These are phyloP conservation scores for Mychonastes homosphaera DNA, from an alignment of 139 green algal species.

Conservation along the genomic window DNA sequence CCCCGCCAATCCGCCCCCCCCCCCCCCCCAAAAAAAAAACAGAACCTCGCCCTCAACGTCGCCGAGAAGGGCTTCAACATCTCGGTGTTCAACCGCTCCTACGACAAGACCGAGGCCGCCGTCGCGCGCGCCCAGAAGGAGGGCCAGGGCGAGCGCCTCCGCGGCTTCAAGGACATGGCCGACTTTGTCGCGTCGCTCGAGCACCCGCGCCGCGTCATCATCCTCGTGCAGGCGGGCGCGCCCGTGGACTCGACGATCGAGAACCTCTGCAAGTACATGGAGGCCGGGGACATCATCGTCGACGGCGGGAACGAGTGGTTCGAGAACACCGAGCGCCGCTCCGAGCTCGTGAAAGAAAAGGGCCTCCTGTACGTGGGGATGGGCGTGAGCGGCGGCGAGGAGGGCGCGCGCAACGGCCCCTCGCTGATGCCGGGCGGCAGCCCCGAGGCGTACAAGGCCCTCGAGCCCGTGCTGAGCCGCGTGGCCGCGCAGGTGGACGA, in stretches of 20 bases:
- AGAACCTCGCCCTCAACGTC: slow-evolving; percentile 98
- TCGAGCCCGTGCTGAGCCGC: slow-evolving; percentile 68
- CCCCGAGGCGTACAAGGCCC: slow-evolving; percentile 62
- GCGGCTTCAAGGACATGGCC: slow-evolving; percentile 80
- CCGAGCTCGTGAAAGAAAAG: slow-evolving; percentile 59
- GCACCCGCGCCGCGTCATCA: slow-evolving; percentile 89
- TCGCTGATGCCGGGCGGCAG: slow-evolving; percentile 97
- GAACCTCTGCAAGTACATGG: slow-evolving; percentile 72
- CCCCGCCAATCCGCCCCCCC: no score
- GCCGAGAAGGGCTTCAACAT: slow-evolving; percentile 97
- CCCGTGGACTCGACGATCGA: slow-evolving; percentile 93
- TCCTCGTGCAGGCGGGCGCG: slow-evolving; percentile 93
- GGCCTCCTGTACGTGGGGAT: slow-evolving; percentile 95
- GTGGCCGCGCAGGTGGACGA: slow-evolving; percentile 69
- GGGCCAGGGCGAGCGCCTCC: slow-evolving; percentile 72
- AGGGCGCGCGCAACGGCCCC: slow-evolving; percentile 87
- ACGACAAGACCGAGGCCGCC: slow-evolving; percentile 88
- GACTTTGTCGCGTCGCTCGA: slow-evolving; percentile 89
- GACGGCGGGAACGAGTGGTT: slow-evolving; percentile 97
- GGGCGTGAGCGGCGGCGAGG: slow-evolving; percentile 95
- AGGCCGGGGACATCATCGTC: slow-evolving; percentile 95
- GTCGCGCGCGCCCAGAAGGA: slow-evolving; percentile 87
- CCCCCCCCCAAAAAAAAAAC: no score
- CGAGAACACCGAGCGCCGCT: slow-evolving; percentile 94
- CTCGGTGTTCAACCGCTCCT: slow-evolving; percentile 90